Base-by-base conservation (phyloP, 345 rosid species). In the Rhodamnia argentea region DNA sequence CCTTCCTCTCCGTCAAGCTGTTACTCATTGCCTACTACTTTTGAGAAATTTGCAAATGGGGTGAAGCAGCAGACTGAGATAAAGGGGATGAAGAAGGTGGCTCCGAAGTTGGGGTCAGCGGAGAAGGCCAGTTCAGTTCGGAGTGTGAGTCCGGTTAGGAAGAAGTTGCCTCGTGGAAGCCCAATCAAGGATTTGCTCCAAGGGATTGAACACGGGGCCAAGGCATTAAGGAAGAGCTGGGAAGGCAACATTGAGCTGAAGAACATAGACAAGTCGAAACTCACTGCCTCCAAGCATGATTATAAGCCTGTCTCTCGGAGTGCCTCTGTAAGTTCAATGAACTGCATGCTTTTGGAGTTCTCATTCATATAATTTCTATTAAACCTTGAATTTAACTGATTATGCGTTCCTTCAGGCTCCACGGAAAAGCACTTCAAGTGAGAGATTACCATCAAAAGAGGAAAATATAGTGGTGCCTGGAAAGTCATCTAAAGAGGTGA, bases 221-320 rank as follows among this genome's bases (percentile, higher is more conserved):
- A 94, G 91, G 98, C 97, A 42, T 91, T 96, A 89, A 92, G 99
- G 91, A 97, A 96, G 94, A 97, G 98, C 90, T 97, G 99, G 99
- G 99, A 95, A 92, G 99, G 99, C 86, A 97, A 90, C 88, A 58
- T 91, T 62, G 99, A 97, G 57, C 89, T 92, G 83, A 95, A 94
- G 89, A 91, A 85, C 53, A 87, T 91, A 62, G 96, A 92, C 59
- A 91, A 59, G 55, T 83, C 95, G 1, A 94, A 87, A 86, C 53
- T 84, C 83, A 94, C 86, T 88, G 88, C 90, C 83, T 32, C 86
- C 55, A 91, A 87, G 89, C 89, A 89, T 59, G 97, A 91, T 83
- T 85, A 84, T n/a, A 96, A 90, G 88, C 88, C 87, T 87, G 98
- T 95, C 55, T 85, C 92, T 85, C 92, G 95, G 84, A 88, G 93